These are phyloP conservation scores for Clarireedia sp. DNA, from an alignment of 2,329 filamentous ascomycete species.

Conservation along the genomic window DNA sequence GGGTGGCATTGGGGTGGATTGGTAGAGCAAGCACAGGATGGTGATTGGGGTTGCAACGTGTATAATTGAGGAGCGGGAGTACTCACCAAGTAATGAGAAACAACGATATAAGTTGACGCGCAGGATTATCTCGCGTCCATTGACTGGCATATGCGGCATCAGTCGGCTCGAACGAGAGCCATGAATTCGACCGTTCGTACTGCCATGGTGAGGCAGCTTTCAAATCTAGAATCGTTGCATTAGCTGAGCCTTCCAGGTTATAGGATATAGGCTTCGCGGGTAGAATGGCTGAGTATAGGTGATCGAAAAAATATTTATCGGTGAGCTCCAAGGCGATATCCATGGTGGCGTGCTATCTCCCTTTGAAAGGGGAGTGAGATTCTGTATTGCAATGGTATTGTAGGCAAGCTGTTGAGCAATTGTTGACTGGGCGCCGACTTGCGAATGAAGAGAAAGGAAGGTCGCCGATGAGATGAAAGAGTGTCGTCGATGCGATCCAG, in stretches of 20 bases:
- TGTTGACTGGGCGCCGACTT: too few species aligned
- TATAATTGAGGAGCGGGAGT: background rate
- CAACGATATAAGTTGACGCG: conserved; percentile 65
- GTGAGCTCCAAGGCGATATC: conserved; percentile 82
- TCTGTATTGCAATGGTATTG: too few species aligned
- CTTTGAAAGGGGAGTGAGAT: too few species aligned
- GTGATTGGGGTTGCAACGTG: background rate
- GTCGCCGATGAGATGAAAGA: background rate
- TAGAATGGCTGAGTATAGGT: conserved; percentile 63
- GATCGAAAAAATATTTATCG: conserved; percentile 77
- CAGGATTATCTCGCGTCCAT: conserved; percentile 69
- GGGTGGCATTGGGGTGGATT: too few species aligned
- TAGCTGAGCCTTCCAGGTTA: conserved; percentile 40
- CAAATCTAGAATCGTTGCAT: conserved; percentile 47
- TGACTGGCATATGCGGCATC: conserved; percentile 72
- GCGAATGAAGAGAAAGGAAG: background rate
- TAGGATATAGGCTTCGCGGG: conserved; percentile 50
- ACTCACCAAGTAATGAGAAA: conserved; percentile 81
- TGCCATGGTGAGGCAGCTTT: conserved; percentile 52
- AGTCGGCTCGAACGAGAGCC: conserved; percentile 61
- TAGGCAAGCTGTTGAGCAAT: background rate
- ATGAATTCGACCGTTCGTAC: conserved; percentile 66
- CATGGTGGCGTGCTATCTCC: conserved; percentile 47
- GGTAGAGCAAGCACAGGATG: background rate
- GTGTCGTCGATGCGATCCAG: background rate